phyloP scores from a whole-genome alignment of 345 rosid species.

The Euphorbia tirucalli region DNA sequence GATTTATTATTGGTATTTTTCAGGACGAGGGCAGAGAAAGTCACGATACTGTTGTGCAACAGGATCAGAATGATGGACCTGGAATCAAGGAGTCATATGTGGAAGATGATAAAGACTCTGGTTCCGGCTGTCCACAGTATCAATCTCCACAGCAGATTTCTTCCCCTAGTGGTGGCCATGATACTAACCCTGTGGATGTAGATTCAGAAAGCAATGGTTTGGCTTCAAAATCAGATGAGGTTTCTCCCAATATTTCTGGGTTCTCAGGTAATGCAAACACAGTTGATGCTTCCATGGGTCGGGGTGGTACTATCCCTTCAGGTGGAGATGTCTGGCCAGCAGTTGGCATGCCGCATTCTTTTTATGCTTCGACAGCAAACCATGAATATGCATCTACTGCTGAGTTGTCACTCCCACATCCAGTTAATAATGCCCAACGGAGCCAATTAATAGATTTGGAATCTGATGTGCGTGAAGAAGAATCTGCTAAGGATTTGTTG shows the following conservation, averaged over 20 bases:
- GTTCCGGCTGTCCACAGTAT: slow-evolving; percentile 27
- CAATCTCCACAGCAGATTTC: slow-evolving; percentile 41
- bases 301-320: slow-evolving; percentile 46
- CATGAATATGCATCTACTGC: slow-evolving; percentile 44
- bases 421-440: slow-evolving; percentile 39
- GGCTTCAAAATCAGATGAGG: slow-evolving; percentile 39
- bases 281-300: slow-evolving; percentile 39
- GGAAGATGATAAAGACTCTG: slow-evolving; percentile 35
- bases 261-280: slow-evolving; percentile 35
- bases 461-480: slow-evolving; percentile 46
- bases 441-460: slow-evolving; percentile 53
- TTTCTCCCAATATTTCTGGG: slow-evolving; percentile 38
- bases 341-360: slow-evolving; percentile 43
- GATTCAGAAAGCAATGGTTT: slow-evolving; percentile 36
- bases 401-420: slow-evolving; percentile 49
- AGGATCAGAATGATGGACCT: slow-evolving; percentile 36
- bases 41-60: slow-evolving; percentile 20
- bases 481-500: slow-evolving; percentile 42
- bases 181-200: slow-evolving; percentile 26
- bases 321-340: slow-evolving; percentile 51
- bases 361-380: slow-evolving; percentile 40
- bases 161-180: slow-evolving; percentile 32
- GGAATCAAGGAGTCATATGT: slow-evolving; percentile 18
- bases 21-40: slow-evolving; percentile 32
- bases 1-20: slow-evolving; percentile 15